phyloP scores from a whole-genome alignment of 495 filamentous ascomycete species.

The Penicillium cataractarum region DNA sequence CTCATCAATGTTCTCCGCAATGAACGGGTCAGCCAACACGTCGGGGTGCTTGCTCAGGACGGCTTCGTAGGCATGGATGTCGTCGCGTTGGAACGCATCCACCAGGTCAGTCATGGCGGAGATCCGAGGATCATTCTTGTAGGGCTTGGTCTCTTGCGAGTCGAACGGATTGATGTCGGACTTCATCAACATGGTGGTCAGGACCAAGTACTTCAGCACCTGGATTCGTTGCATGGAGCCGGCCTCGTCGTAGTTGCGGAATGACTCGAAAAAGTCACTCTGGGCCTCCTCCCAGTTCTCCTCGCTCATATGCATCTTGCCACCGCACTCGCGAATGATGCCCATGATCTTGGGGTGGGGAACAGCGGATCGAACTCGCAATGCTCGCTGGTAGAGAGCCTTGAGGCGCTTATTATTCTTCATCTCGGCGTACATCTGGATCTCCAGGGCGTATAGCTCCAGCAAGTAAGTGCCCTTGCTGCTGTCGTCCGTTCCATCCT shows the following conservation, averaged over 20 bases:
- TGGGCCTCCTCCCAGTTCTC: constrained; percentile 99
- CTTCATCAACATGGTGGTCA: constrained; percentile 98
- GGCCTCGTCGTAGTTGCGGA: constrained; percentile 98
- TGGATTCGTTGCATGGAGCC: constrained; percentile 95
- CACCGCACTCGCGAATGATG: constrained; percentile 96
- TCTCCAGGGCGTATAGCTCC: constrained; percentile 95
- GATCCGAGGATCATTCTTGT: constrained; percentile 93
- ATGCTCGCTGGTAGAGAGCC: constrained; percentile 83
- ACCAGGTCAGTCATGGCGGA: constrained; percentile 96
- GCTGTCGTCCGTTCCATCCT: constrained; percentile 89
- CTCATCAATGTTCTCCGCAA: constrained; percentile 98
- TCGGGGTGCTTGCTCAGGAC: constrained; percentile 88
- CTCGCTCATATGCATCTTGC: constrained; percentile 99
- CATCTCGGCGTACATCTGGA: constrained; percentile 97
- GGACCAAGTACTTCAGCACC: constrained; percentile 94
- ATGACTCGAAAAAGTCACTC: constrained; percentile 97
- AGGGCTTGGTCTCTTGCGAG: constrained; percentile 98
- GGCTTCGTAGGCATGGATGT: constrained; percentile 87
- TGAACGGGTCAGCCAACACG: constrained; percentile 89
- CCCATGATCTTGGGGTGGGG: constrained; percentile 99
- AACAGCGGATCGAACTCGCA: constrained; percentile 90
- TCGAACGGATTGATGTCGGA: constrained; percentile 99
- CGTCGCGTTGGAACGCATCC: constrained; percentile 93
- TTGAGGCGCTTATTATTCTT: constrained; percentile 98
- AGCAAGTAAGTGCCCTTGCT: constrained; percentile 96